phyloP scores from a whole-genome alignment of 2,329 filamentous ascomycete genomes.

The Nigrospora sphaerica region DNA sequence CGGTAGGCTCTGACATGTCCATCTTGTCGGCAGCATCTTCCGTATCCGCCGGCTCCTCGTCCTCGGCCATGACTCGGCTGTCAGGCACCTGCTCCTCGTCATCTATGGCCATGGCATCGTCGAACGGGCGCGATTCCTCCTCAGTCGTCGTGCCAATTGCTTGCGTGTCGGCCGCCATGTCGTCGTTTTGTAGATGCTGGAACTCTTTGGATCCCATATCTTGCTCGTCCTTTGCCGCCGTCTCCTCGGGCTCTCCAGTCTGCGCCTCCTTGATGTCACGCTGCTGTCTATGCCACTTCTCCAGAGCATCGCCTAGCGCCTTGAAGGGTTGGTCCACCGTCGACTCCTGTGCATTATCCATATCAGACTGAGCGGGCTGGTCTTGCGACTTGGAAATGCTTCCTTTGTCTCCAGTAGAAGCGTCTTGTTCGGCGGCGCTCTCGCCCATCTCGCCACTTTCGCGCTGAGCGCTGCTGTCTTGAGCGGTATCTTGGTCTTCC shows the following conservation, averaged over 20 bases:
- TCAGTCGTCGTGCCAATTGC: conserved; percentile 83
- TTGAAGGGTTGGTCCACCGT: conserved; percentile 69
- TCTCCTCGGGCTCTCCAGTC: conserved; percentile 43
- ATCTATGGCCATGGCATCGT: conserved; percentile 84
- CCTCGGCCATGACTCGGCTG: conserved; percentile 45
- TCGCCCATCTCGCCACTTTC: conserved; percentile 63
- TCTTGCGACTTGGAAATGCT: conserved; percentile 41
- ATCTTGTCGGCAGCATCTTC: conserved; percentile 40
- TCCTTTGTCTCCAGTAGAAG: conserved; percentile 57
- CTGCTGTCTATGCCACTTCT: conserved; percentile 87
- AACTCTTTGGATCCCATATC: conserved; percentile 70
- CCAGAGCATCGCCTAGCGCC: conserved; percentile 86
- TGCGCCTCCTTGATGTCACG: conserved; percentile 67
- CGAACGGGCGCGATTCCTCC: conserved; percentile 78
- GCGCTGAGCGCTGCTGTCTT: conserved; percentile 54
- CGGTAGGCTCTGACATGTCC: conserved; percentile 30
- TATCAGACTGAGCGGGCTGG: conserved; percentile 32
- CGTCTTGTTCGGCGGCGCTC: conserved; percentile 55
- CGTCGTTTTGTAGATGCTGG: conserved; percentile 83
- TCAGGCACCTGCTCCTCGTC: conserved; percentile 50
- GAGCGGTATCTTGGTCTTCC: conserved; percentile 54
- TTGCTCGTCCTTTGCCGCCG: conserved; percentile 41
- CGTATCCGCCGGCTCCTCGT: conserved; percentile 35
- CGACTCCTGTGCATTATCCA: conserved; percentile 32
- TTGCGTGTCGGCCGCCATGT: conserved; percentile 77